Evolutionary conservation across 1,284 basidiomycete species (phyloP).

Genomic region (Apiotrichum porosum): DNA sequence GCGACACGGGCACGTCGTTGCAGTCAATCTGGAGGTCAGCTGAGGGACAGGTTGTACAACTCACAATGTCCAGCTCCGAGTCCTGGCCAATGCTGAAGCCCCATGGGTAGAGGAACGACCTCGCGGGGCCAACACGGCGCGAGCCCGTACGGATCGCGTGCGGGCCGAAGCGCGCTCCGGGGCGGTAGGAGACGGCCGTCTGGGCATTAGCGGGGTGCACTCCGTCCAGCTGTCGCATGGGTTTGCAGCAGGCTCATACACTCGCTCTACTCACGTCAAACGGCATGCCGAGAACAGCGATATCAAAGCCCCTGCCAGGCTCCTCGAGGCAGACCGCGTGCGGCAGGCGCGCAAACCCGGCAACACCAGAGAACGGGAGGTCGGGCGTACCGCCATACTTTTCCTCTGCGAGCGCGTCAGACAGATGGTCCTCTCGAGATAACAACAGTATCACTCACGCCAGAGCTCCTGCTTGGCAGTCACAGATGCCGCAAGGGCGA

Average conservation of each 20-base stretch:
- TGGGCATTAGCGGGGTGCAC: constrained; percentile 2
- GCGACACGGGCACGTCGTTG: constrained; percentile 47
- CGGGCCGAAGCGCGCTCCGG: constrained; percentile 47
- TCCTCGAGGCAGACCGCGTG: constrained; percentile 39
- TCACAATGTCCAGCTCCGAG: constrained; percentile 14
- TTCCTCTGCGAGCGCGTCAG: constrained; percentile 10
- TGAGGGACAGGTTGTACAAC: neutral
- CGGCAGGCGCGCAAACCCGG: constrained; percentile 45
- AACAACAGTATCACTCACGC: constrained; percentile 2
- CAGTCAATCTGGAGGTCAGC: constrained; percentile 41
- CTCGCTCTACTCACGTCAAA: constrained; percentile 35
- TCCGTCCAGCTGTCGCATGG: neutral
- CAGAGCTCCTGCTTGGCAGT: constrained; percentile 8
- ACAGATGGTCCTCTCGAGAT: neutral
- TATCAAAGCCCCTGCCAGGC: constrained; percentile 47
- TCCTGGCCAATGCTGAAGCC: constrained; percentile 12
- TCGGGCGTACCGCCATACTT: constrained; percentile 39
- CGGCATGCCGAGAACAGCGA: constrained; percentile 45
- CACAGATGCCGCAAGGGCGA: too few relatives aligned
- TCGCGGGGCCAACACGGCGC: constrained; percentile 9
- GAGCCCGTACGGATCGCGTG: constrained; percentile 33
- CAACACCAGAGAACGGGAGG: constrained; percentile 43
- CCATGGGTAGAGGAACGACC: constrained; percentile 15
- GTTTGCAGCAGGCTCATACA: neutral
- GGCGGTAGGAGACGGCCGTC: constrained; percentile 19